Evolutionary conservation across 495 filamentous ascomycete genomes (phyloP).

Genomic region (Bombardia bombarda): DNA sequence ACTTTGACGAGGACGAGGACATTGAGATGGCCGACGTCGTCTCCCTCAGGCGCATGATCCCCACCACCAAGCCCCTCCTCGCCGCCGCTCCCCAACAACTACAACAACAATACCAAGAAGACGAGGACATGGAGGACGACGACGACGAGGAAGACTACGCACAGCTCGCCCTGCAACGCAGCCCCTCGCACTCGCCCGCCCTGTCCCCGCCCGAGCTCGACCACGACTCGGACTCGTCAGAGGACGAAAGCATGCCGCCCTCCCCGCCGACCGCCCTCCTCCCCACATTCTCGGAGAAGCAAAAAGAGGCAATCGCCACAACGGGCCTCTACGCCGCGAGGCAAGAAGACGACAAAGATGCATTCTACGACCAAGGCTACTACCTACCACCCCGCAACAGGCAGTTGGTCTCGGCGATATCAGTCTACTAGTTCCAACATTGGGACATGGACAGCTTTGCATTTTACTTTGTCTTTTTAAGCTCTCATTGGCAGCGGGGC

Average conservation of each 20-base stretch:
- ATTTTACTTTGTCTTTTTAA: neutral
- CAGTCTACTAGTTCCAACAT: constrained; percentile 43
- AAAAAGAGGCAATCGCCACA: constrained; percentile 27
- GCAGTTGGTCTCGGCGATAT: constrained; percentile 38
- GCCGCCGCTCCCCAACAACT: constrained; percentile 4
- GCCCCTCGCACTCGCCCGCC: constrained; percentile 64
- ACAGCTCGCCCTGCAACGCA: constrained; percentile 63
- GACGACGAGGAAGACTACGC: constrained; percentile 62
- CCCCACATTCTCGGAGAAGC: constrained; percentile 64
- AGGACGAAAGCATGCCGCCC: constrained; percentile 69
- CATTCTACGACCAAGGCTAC: constrained; percentile 54
- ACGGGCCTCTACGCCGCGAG: constrained; percentile 1
- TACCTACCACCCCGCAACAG: constrained; percentile 47
- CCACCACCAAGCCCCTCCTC: constrained; percentile 23
- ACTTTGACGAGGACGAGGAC: constrained; percentile 37
- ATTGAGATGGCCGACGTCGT: constrained; percentile 46
- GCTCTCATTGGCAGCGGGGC: constrained; percentile 3
- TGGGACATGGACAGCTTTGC: too few species aligned
- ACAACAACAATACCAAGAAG: constrained; percentile 22
- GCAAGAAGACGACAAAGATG: constrained; percentile 31
- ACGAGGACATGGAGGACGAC: constrained; percentile 59
- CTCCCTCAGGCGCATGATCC: constrained; percentile 38
- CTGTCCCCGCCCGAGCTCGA: constrained; percentile 70
- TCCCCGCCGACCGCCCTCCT: constrained; percentile 65
- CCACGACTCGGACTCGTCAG: constrained; percentile 57